Evolutionary conservation across 1,284 basidiomycete species (phyloP), one percentile per base, ranked within the genome.

Genomic region (Gastroboletus turbinatus): DNA sequence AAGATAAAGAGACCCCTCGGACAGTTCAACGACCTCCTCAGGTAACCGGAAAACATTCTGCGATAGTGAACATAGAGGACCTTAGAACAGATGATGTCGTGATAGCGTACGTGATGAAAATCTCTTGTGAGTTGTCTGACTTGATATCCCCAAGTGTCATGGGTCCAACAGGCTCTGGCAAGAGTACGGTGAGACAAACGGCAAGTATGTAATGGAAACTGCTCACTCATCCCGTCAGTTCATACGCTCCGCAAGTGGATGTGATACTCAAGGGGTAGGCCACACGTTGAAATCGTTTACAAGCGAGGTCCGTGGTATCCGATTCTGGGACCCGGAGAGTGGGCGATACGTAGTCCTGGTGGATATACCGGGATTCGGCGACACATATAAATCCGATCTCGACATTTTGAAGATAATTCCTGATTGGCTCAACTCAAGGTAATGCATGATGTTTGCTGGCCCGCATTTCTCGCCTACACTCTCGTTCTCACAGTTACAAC

Each of bases 401-500:
- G 65, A 67, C 1, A 55, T 70, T 45, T 50, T 71, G 42, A 35
- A 29, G 6, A 52, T 61, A 54, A 63, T 73, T 17, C 63, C 64
- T 5, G 52, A 63, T 0, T 74, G 63, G 58, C 59, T 73, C 4
- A 53, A 52, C 17, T 53, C 46, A 9, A 61, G 52, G 65, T 68
- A 52, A 38, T 17, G 3, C 7, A 10, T 5, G 3, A 9, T 36
- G 2, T 36, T 29, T 36, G 21, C 10, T 7, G 11, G 10, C 4
- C 23, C 3, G 21, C 21, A 0, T 32, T 23, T 29, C 23, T 59
- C 29, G 56, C 19, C 8, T 27, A 19, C 25, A 13, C 14, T 17
- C 8, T 30, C 33, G 11, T 16, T 35, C 17, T 39, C 17, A 30
- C 19, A 80, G 76, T 32, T 71, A 76, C 52, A 58, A 70, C 36